Evolutionary conservation across 345 rosid genomes (phyloP).

Genomic region (Clausena lansium): DNA sequence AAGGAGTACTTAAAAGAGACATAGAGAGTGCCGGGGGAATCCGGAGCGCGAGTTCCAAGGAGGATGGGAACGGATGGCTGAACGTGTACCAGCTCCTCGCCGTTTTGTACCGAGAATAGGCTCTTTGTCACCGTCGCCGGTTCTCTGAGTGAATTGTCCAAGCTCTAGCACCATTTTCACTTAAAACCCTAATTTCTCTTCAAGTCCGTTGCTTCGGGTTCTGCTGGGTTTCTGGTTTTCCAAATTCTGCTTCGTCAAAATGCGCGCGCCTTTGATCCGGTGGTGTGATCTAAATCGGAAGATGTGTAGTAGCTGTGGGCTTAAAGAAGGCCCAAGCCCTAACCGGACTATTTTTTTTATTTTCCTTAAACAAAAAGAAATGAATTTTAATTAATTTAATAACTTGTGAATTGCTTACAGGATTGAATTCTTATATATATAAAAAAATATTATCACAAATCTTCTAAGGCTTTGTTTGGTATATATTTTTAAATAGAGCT

Average conservation of each 20-base stretch:
- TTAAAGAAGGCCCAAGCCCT: no score
- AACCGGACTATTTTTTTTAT: no score
- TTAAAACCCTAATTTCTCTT: background rate
- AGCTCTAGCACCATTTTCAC: constrained; percentile 63
- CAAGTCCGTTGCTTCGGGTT: constrained; percentile 9
- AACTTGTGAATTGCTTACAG: no score
- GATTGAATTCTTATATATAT: no score
- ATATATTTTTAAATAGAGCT: no score
- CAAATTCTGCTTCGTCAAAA: background rate
- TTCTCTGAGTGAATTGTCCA: constrained; percentile 52
- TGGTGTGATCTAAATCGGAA: no score
- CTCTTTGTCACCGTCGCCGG: constrained; percentile 52
- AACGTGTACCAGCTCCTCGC: constrained; percentile 76
- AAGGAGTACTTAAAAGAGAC: constrained; percentile 56
- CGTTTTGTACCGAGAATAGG: constrained; percentile 63
- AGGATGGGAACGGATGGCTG: constrained; percentile 72
- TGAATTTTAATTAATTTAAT: no score
- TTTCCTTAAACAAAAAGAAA: no score
- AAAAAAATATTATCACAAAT: no score
- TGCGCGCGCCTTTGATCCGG: background rate
- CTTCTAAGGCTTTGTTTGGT: no score
- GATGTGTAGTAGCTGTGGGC: no score
- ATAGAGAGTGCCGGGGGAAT: constrained; percentile 81
- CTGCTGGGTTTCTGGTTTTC: background rate
- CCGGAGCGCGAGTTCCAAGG: constrained; percentile 54